Conservation (phyloP, 768 basidiomycete species). For the Crucibulum laeve region DNA sequence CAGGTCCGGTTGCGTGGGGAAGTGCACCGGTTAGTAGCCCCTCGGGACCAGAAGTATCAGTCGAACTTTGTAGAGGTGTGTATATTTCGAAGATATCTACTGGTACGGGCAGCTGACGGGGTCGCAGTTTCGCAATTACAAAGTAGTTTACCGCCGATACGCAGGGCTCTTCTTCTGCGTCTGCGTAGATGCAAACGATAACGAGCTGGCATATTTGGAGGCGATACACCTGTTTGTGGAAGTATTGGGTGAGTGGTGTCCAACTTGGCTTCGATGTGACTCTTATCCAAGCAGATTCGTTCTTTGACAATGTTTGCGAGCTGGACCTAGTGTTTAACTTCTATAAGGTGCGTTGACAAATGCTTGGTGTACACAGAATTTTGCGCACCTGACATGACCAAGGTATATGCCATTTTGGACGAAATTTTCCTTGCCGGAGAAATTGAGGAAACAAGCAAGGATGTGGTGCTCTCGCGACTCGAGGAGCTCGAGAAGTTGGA, state of each 20-base stretch:
- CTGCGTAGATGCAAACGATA: conserved; percentile 97
- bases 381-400: neutral
- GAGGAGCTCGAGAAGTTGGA: conserved; percentile 94
- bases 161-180: conserved; percentile 98
- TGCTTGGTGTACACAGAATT: neutral
- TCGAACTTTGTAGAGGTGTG: conserved; percentile 97
- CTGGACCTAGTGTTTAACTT: conserved; percentile 98
- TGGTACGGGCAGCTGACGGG: conserved; percentile 5
- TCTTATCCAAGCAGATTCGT: conserved; percentile 60
- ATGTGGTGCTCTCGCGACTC: conserved; percentile 85
- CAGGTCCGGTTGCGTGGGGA: conserved; percentile 93
- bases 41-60: conserved; percentile 97
- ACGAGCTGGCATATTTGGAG: conserved; percentile 95
- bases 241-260: conserved; percentile 69
- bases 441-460: conserved; percentile 97
- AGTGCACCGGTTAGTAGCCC: conserved; percentile 93
- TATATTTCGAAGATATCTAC: conserved; percentile 4
- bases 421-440: conserved; percentile 98
- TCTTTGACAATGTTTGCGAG: conserved; percentile 99
- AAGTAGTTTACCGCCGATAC: conserved; percentile 94
- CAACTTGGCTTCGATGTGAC: conserved; percentile 4
- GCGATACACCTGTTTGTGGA: conserved; percentile 99
- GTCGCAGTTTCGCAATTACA: conserved; percentile 90
- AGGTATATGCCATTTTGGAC: conserved; percentile 98
- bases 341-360: conserved; percentile 65